Conservation (phyloP, 176 grass and related monocot species). For the Musa itinerans region DNA sequence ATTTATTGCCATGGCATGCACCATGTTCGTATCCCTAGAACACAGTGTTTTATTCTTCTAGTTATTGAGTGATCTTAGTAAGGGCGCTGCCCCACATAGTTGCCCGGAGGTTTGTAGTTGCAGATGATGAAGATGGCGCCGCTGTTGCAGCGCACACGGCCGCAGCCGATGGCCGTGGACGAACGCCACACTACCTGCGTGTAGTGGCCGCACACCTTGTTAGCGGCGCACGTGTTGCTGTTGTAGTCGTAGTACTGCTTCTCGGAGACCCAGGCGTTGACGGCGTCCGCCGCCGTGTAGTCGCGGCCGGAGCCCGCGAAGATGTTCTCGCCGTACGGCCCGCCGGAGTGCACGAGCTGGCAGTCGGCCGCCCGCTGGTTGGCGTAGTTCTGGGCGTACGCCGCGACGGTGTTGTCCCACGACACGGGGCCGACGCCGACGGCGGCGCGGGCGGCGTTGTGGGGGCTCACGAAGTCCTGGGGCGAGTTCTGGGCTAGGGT, state of each 20-base stretch:
- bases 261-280: conserved; percentile 16
- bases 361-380: conserved; percentile 9
- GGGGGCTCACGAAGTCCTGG: conserved; percentile 15
- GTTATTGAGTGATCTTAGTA: not conserved
- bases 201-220: conserved; percentile 19
- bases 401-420: conserved; percentile 13
- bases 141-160: conserved; percentile 9
- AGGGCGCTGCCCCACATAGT: conserved; percentile 3
- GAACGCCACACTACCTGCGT: conserved; percentile 28
- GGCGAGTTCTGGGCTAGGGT: conserved; percentile 22
- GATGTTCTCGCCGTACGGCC: conserved; percentile 28
- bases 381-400: conserved; percentile 22
- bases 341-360: conserved; percentile 19
- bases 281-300: conserved; percentile 9
- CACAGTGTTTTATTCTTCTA: too few species aligned
- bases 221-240: conserved; percentile 4
- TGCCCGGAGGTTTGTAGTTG: conserved; percentile 16
- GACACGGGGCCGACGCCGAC: conserved; percentile 9
- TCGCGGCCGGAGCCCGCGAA: not conserved
- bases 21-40: too few species aligned
- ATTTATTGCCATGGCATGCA: too few species aligned
- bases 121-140: conserved; percentile 21
- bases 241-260: conserved; percentile 13
- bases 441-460: conserved; percentile 14
- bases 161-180: conserved; percentile 12